Percentiles rank a stretch among this genome's conserved stretches.
Conservation (phyloP, 345 rosid species). For the sweet orange (Citrus sinensis) region DVS_A1.0 CM039162.1:18543001-18543500, state of each 20-base stretch:
- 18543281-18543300: constrained; percentile 1
- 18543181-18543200: constrained; percentile 35
- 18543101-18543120: neutral
- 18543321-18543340: constrained; percentile 21
- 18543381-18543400: neutral
- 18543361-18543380: neutral
- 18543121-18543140: constrained; percentile 15
- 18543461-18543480: neutral
- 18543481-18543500: neutral
- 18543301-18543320: neutral
- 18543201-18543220: constrained; percentile 29
- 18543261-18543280: neutral
- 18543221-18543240: constrained; percentile 26
- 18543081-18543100: neutral
- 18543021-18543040: no score
- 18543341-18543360: constrained; percentile 6
- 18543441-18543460: constrained; percentile 18
- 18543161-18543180: constrained; percentile 11
- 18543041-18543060: neutral
- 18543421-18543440: constrained; percentile 15
- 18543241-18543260: constrained; percentile 8
- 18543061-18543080: constrained; percentile 19
- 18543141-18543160: constrained; percentile 11
- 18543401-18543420: constrained; percentile 38
- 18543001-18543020: no score